These are phyloP conservation scores for Podila epicladia DNA, from an alignment of 192 early-diverging fungal species.

Conservation along the genomic window DNA sequence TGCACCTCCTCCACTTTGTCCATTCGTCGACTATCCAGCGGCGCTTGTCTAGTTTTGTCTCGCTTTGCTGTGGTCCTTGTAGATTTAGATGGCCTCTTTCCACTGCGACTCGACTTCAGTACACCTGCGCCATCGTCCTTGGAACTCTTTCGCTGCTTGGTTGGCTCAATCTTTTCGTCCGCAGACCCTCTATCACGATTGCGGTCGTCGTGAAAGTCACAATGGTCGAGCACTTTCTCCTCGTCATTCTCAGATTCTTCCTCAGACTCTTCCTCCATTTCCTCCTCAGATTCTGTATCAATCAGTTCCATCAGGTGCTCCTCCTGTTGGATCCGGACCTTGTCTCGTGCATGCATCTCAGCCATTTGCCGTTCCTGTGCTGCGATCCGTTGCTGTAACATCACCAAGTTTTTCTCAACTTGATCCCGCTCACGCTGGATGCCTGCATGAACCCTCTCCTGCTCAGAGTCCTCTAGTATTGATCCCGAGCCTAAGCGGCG, in stretches of 20 bases:
- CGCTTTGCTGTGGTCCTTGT: background rate
- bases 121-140: background rate
- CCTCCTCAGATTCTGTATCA: conserved; percentile 20
- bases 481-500: background rate
- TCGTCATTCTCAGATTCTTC: conserved; percentile 11
- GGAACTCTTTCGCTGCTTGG: background rate
- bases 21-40: background rate
- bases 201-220: too few relatives aligned
- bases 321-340: conserved; percentile 10
- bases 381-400: conserved; percentile 14
- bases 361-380: conserved; percentile 18
- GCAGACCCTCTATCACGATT: background rate
- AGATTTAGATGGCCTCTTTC: background rate
- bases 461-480: background rate
- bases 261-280: conserved; percentile 9
- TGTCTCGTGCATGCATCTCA: conserved; percentile 5
- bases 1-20: conserved; percentile 41
- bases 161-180: background rate
- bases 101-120: background rate
- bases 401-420: conserved; percentile 4
- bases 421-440: conserved; percentile 19
- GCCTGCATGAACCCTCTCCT: conserved; percentile 6
- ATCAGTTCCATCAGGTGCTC: conserved; percentile 21
- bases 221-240: background rate
- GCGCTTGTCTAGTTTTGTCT: conserved; percentile 8